These are phyloP conservation scores for Austroboletus eburneus DNA, from an alignment of 768 basidiomycete species.

Conservation along the genomic window DNA sequence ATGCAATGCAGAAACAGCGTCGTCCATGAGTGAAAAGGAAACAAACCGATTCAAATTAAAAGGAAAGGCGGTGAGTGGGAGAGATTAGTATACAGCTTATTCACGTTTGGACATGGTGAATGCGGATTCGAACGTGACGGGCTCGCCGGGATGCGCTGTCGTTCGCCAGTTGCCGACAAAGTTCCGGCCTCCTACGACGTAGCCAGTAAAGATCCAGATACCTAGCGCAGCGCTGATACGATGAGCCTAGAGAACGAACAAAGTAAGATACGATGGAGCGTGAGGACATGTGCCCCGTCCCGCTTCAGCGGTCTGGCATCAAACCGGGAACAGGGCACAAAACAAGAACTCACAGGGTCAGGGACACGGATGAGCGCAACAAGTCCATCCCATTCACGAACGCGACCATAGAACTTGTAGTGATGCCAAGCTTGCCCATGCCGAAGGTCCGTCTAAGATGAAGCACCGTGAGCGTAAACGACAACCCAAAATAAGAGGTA, in stretches of 20 bases:
- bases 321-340: neutral
- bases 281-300: too few species aligned
- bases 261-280: conserved; percentile 5
- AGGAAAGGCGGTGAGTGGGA: neutral
- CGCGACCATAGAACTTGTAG: conserved; percentile 48
- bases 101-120: conserved; percentile 56
- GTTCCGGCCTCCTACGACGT: conserved; percentile 58
- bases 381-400: conserved; percentile 57
- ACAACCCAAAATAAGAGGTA: neutral
- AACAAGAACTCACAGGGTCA: conserved; percentile 26
- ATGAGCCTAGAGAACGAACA: conserved; percentile 4
- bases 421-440: conserved; percentile 48
- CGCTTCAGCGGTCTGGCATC: neutral
- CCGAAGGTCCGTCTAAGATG: conserved; percentile 42
- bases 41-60: neutral
- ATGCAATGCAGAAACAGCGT: conserved; percentile 2
- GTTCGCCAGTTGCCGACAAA: conserved; percentile 73
- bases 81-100: neutral
- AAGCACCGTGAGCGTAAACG: neutral
- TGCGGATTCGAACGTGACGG: conserved; percentile 55
- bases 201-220: conserved; percentile 60
- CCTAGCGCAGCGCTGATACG: conserved; percentile 11
- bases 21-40: conserved; percentile 4
- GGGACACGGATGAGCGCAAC: conserved; percentile 48
- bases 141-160: conserved; percentile 30